Evolutionary conservation across 176 grass and related monocot genomes (phyloP).

Genomic region (Typha latifolia): DNA sequence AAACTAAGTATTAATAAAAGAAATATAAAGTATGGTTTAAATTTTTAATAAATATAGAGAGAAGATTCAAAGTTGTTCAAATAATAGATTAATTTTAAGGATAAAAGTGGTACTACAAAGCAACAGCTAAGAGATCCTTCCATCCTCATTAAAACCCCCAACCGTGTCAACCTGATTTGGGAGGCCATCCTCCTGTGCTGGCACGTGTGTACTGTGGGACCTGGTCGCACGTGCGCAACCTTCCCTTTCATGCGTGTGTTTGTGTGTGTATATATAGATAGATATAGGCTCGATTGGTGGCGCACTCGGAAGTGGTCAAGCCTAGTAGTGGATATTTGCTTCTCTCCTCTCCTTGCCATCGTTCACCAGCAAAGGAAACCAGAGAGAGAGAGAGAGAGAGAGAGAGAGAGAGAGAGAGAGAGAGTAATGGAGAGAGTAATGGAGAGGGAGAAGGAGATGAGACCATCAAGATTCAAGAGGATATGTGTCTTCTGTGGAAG

Average conservation of each 20-base stretch:
- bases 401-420: slow-evolving; percentile 1
- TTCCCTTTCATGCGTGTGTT: neutral
- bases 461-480: slow-evolving; percentile 38
- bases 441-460: slow-evolving; percentile 17
- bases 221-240: neutral
- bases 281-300: slow-evolving; percentile 2
- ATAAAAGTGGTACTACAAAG: too few species aligned
- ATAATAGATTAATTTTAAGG: too few species aligned
- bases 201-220: neutral
- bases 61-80: too few species aligned
- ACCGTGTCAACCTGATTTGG: neutral
- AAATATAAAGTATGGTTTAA: too few species aligned
- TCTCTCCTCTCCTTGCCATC: slow-evolving; percentile 9
- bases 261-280: neutral
- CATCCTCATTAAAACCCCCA: too few species aligned
- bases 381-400: neutral
- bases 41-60: too few species aligned
- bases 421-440: slow-evolving; percentile 16
- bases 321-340: slow-evolving; percentile 13
- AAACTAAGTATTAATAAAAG: too few species aligned
- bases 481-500: slow-evolving; percentile 57
- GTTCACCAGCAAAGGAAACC: neutral
- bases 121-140: too few species aligned
- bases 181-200: neutral
- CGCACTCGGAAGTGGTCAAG: slow-evolving; percentile 27